phyloP scores from a whole-genome alignment of 495 filamentous ascomycete species.

The Antarctomyces pellizariae region DNA sequence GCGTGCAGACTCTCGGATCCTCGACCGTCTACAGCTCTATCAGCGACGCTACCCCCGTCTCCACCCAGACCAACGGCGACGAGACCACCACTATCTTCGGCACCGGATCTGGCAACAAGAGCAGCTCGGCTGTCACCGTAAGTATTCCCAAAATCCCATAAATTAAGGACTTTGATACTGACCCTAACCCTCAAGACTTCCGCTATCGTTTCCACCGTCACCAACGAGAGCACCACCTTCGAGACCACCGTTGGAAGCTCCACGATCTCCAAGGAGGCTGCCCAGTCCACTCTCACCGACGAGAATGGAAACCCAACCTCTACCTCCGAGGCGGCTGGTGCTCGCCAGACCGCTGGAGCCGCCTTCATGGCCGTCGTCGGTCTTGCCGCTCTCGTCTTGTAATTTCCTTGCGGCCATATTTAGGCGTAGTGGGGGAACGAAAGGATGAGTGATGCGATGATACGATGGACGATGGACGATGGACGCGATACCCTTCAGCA shows the following conservation, averaged over 20 bases:
- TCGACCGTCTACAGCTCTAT: too few species aligned
- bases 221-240: constrained; percentile 6
- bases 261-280: not conserved
- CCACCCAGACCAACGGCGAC: constrained; percentile 1
- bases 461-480: too few species aligned
- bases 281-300: constrained; percentile 1
- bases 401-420: too few species aligned
- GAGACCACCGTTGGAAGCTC: constrained; percentile 1
- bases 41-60: not conserved
- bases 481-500: too few species aligned
- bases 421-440: too few species aligned
- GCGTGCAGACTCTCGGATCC: too few species aligned
- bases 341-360: constrained; percentile 9
- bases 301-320: constrained; percentile 3
- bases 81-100: constrained; percentile 4
- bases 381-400: constrained; percentile 12
- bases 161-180: too few species aligned
- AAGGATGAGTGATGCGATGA: too few species aligned
- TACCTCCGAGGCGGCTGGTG: constrained; percentile 6
- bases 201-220: constrained; percentile 6
- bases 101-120: not conserved
- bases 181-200: constrained; percentile 10
- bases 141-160: too few species aligned
- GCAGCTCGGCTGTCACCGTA: too few species aligned
- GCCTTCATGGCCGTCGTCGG: constrained; percentile 8